Evolutionary conservation across 2,329 filamentous ascomycete genomes (phyloP).

Genomic region (Paramyrothecium roridum): DNA sequence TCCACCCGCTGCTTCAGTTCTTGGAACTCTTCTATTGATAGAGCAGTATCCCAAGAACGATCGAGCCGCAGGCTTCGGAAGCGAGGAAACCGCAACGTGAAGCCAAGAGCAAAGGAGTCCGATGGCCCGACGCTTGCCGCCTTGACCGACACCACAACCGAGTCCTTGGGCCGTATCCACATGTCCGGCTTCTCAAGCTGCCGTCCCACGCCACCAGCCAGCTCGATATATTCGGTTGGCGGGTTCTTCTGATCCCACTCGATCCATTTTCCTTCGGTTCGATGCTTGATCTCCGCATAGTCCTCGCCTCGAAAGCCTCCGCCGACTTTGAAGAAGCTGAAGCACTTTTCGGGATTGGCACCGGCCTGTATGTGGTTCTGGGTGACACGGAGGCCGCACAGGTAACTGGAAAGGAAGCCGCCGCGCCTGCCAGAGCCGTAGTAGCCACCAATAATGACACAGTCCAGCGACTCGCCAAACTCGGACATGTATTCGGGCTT

Average conservation of each 20-base stretch:
- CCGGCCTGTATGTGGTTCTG: constrained; percentile 61
- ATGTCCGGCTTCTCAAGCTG: constrained; percentile 81
- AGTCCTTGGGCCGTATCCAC: constrained; percentile 90
- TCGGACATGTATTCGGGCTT: constrained; percentile 99
- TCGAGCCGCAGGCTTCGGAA: constrained; percentile 82
- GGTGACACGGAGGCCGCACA: constrained; percentile 82
- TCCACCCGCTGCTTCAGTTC: constrained; percentile 67
- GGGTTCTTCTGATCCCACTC: constrained; percentile 78
- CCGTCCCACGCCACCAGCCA: constrained; percentile 68
- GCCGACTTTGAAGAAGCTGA: constrained; percentile 98
- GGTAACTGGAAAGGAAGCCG: constrained; percentile 76
- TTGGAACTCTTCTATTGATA: constrained; percentile 76
- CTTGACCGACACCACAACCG: constrained; percentile 84
- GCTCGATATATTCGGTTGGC: constrained; percentile 73
- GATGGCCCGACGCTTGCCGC: constrained; percentile 74
- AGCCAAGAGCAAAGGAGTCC: constrained; percentile 71
- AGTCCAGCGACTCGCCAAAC: constrained; percentile 90
- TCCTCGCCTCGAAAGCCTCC: constrained; percentile 85
- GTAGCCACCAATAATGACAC: constrained; percentile 86
- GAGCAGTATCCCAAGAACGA: constrained; percentile 75
- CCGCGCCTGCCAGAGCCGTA: constrained; percentile 86
- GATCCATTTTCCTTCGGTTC: constrained; percentile 88
- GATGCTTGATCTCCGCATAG: constrained; percentile 77
- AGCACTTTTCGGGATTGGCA: constrained; percentile 69
- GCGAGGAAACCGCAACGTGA: constrained; percentile 86